A percentile compares a stretch with the other conserved stretches of the same genome.
Conservation (phyloP, 2,329 filamentous ascomycete genomes). For the Monilinia vaccinii-corymbosi region DNA sequence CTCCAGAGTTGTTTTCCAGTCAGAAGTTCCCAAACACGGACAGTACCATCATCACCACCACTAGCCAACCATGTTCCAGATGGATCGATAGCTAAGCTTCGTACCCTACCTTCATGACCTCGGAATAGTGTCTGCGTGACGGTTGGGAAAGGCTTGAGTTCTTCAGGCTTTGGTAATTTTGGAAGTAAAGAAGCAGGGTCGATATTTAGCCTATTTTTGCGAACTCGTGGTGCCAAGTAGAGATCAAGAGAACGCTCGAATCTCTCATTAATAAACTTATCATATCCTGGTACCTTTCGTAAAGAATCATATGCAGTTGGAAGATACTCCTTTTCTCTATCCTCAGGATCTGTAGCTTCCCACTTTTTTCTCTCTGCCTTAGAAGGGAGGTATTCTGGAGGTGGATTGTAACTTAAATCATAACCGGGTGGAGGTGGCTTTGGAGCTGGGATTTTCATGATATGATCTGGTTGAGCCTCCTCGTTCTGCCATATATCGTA, state of each 20-base stretch:
- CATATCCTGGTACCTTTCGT: conserved; percentile 87
- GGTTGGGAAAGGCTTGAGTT: conserved; percentile 90
- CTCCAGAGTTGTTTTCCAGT: conserved; percentile 86
- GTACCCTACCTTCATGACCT: conserved; percentile 81
- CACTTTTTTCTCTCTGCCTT: conserved; percentile 75
- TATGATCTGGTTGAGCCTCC: conserved; percentile 67
- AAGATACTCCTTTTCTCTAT: conserved; percentile 81
- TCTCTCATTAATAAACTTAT: conserved; percentile 83
- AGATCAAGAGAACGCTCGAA: conserved; percentile 94
- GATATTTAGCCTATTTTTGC: conserved; percentile 92
- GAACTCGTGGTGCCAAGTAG: conserved; percentile 85
- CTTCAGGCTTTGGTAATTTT: conserved; percentile 85
- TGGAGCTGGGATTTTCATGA: conserved; percentile 91
- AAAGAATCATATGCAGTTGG: conserved; percentile 75
- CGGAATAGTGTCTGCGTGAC: conserved; percentile 78
- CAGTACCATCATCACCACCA: conserved; percentile 88
- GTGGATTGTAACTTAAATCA: conserved; percentile 93
- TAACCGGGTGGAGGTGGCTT: conserved; percentile 91
- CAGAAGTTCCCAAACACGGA: conserved; percentile 80
- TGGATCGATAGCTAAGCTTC: conserved; percentile 77
- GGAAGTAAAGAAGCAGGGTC: conserved; percentile 88
- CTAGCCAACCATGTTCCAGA: conserved; percentile 79
- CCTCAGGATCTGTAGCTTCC: conserved; percentile 81
- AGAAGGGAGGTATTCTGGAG: conserved; percentile 84
- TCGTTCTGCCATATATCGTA: conserved; percentile 95